Base-by-base conservation (phyloP, 1,139 yeast genomes). In the Suhomyces ambrosiae region DNA sequence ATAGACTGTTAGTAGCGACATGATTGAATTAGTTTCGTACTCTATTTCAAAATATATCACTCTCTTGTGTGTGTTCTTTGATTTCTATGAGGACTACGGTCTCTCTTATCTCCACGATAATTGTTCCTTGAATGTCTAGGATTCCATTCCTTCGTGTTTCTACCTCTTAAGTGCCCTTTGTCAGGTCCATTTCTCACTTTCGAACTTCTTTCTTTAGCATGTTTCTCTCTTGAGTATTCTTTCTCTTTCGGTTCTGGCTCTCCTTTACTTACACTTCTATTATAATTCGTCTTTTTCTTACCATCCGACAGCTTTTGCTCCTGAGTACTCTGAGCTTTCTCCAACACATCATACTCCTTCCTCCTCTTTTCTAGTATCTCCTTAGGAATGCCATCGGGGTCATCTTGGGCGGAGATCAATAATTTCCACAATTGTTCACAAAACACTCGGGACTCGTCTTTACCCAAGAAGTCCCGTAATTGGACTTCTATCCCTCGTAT, bases 341-440 rank as follows among this genome's bases (percentile, higher is more conserved):
- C 40, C 7, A 34, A 19, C 19, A 35, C 35, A 5, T 36, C 37
- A 37, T 45, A 19, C 24, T 52, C 42, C 18, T 30, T 39, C 45
- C 38, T 48, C 26, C 52, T 44, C 38, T 46, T 35, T 18, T 53
- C 54, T 1, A 63, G 27, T 17, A 72, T 44, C 40, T 58, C 58
- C 18, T 44, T 37, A 1, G 78, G 76, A 7, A 71, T 60, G 8
- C 78, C 77, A 38, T 64, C 65, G 4, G 51, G 45, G 42, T 67
- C 71, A 1, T 60, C 52, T 40, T 71, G 74, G 1, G 74, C 76
- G 25, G 62, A 58, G 5, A 69, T 35, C 33, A 74, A 47, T 30
- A 70, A 48, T 25, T 52, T 49, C 79, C 79, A 74, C 35, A 74
- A 42, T 30, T 58, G 47, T 23, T 54, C 56, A 33, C 74, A 65